Evolutionary conservation across 2,329 filamentous ascomycete genomes (phyloP), one percentile per base, ranked within the genome.

Genomic region (Aspergillus texensis): DNA sequence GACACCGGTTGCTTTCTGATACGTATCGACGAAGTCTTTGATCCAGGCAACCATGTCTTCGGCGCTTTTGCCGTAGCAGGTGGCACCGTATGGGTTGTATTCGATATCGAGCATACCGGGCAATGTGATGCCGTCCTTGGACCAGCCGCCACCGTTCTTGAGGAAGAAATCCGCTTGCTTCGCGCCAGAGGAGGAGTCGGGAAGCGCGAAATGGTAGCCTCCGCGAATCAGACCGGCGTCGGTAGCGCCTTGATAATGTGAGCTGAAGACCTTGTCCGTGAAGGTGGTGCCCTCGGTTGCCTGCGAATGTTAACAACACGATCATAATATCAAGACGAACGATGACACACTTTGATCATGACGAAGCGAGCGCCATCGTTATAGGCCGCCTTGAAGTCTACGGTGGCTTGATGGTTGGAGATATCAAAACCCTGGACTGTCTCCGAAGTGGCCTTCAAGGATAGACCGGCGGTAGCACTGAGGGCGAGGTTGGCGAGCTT

Each of bases 51-150:
- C 81, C 78, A 85, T 85, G 34, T 70, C 72, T 21, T 72, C 73
- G 6, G 72, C 62, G 39, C 78, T 80, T 63, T 85, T 74, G 4
- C 80, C 82, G 65, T 78, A 83, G 71, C 83, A 85, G 14, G 69
- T 75, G 56, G 68, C 69, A 4, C 78, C 75, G 58, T 67, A 68
- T 24, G 75, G 73, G 62, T 73, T 75, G 62, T 76, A 80, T 74
- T 86, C 84, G 26, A 86, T 77, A 67, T 86, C 85, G 4, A 87
- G 78, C 83, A 86, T 85, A 3, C 85, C 84, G 0, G 84, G 85
- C 0, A 87, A 78, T 2, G 84, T 87, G 66, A 80, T 81, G 46
- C 83, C 83, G 64, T 87, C 84, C 21, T 69, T 71, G 28, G 77
- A 78, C 85, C 85, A 87, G 62, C 83, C 83, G 46, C 85, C 85